Evolutionary conservation across 108 stramenopile genomes (phyloP).

Genomic region (Cyclotella kingstonii): DNA sequence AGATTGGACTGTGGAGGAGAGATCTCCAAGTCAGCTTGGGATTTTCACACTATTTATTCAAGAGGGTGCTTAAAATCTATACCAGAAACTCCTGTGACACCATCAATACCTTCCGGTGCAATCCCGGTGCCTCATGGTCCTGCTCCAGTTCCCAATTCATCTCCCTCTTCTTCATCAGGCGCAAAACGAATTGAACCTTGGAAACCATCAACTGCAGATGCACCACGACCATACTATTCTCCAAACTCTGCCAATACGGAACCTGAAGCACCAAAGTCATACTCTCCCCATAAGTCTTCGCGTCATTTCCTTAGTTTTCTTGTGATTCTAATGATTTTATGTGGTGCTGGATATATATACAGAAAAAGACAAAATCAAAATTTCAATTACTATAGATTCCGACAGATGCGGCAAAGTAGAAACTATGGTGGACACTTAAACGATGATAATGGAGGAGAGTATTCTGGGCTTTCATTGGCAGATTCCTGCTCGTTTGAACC

Average conservation of each 20-base stretch:
- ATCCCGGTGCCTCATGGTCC: conserved; percentile 29
- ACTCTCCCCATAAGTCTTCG: conserved; percentile 39
- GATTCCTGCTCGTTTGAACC: conserved; percentile 78
- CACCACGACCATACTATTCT: conserved; percentile 29
- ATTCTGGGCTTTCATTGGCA: conserved; percentile 54
- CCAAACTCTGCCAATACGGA: conserved; percentile 42
- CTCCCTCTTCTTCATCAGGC: conserved; percentile 18
- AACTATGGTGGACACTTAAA: conserved; percentile 35
- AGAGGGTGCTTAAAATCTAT: conserved; percentile 60
- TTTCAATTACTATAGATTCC: conserved; percentile 71
- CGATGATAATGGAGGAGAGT: conserved; percentile 56
- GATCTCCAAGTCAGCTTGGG: conserved; percentile 64
- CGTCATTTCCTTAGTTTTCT: conserved; percentile 59
- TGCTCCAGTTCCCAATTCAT: conserved; percentile 10
- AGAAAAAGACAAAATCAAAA: conserved; percentile 56
- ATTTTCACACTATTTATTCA: conserved; percentile 68
- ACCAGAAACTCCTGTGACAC: conserved; percentile 14
- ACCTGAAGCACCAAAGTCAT: conserved; percentile 36
- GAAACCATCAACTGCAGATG: conserved; percentile 22
- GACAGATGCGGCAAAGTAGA: conserved; percentile 49
- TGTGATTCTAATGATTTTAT: conserved; percentile 44
- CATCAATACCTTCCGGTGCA: conserved; percentile 12
- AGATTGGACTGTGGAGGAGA: conserved; percentile 76
- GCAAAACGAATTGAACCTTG: conserved; percentile 27
- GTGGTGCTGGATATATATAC: conserved; percentile 51